phyloP scores from a whole-genome alignment of 2,329 filamentous ascomycete genomes.

The Fusarium bactridioides region DNA sequence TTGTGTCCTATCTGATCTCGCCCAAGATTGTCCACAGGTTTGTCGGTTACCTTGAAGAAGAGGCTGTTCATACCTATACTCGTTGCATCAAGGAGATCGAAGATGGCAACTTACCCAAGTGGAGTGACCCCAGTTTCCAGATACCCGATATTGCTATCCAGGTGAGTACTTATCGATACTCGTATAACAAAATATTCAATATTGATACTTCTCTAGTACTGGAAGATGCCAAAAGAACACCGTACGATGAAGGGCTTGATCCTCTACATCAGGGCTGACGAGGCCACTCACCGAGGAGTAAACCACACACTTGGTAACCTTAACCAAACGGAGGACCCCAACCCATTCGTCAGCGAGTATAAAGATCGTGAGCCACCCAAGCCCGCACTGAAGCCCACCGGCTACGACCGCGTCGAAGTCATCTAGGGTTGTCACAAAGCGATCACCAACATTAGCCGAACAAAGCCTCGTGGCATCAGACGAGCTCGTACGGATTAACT shows the following conservation, averaged over 20 bases:
- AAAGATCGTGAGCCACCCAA: slow-evolving; percentile 74
- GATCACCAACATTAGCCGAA: background rate
- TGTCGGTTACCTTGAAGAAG: slow-evolving; percentile 96
- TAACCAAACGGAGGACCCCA: slow-evolving; percentile 84
- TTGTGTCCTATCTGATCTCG: slow-evolving; percentile 85
- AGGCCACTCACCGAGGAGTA: slow-evolving; percentile 90
- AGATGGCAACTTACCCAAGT: slow-evolving; percentile 80
- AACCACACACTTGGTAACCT: slow-evolving; percentile 95
- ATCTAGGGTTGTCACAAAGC: slow-evolving; percentile 53
- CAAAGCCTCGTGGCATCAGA: background rate
- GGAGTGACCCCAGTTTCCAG: slow-evolving; percentile 72
- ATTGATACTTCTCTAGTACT: slow-evolving; percentile 66
- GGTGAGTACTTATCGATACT: slow-evolving; percentile 36
- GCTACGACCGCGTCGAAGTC: slow-evolving; percentile 86
- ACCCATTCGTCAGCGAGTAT: slow-evolving; percentile 88
- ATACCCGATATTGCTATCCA: slow-evolving; percentile 89
- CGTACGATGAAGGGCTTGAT: slow-evolving; percentile 87
- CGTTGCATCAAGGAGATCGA: slow-evolving; percentile 89
- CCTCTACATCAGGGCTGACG: slow-evolving; percentile 87
- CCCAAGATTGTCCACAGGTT: slow-evolving; percentile 93
- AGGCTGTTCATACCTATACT: slow-evolving; percentile 95
- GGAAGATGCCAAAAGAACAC: slow-evolving; percentile 88
- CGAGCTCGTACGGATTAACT: background rate
- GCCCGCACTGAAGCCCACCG: slow-evolving; percentile 68
- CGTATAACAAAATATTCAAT: background rate